Percentiles rank a stretch among this genome's conserved stretches.
phyloP scores from a whole-genome alignment of 1,284 basidiomycete species.

The Naganishia sp. region DNA sequence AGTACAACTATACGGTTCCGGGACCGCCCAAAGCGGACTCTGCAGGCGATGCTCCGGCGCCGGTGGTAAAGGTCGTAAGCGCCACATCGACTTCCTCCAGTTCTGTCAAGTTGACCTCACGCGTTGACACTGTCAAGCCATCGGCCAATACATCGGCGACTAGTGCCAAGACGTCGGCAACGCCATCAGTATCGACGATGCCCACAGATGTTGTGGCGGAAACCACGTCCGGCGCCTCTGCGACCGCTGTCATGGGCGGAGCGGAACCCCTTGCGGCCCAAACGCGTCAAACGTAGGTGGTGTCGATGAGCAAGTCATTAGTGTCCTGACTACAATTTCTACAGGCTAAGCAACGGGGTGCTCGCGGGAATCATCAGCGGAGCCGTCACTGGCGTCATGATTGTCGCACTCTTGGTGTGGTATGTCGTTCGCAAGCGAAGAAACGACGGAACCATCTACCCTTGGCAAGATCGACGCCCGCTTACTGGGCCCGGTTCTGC shows the following conservation, averaged over 20 bases:
- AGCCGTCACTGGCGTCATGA: background rate
- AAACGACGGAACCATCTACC: background rate
- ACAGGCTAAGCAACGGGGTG: slow-evolving; percentile 7
- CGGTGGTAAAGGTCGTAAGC: background rate
- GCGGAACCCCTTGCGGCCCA: background rate
- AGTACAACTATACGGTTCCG: slow-evolving; percentile 10
- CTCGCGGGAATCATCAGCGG: slow-evolving; percentile 10
- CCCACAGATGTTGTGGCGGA: background rate
- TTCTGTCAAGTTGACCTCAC: background rate
- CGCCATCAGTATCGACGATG: background rate
- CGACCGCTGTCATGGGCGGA: background rate
- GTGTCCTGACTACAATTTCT: background rate
- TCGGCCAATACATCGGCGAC: too few relatives aligned
- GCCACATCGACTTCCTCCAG: background rate
- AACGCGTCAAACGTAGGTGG: background rate
- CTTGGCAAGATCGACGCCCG: slow-evolving; percentile 7
- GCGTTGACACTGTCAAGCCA: background rate
- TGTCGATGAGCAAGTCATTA: too few relatives aligned
- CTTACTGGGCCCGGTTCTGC: background rate
- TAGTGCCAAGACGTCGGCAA: too few relatives aligned
- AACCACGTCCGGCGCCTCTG: background rate
- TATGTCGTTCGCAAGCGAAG: slow-evolving; percentile 8
- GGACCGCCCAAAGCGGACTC: background rate
- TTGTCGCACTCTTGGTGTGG: slow-evolving; percentile 5
- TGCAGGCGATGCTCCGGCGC: too few relatives aligned